phyloP scores from a whole-genome alignment of 2,329 filamentous ascomycete species.

The Trichoderma sp. region DNA sequence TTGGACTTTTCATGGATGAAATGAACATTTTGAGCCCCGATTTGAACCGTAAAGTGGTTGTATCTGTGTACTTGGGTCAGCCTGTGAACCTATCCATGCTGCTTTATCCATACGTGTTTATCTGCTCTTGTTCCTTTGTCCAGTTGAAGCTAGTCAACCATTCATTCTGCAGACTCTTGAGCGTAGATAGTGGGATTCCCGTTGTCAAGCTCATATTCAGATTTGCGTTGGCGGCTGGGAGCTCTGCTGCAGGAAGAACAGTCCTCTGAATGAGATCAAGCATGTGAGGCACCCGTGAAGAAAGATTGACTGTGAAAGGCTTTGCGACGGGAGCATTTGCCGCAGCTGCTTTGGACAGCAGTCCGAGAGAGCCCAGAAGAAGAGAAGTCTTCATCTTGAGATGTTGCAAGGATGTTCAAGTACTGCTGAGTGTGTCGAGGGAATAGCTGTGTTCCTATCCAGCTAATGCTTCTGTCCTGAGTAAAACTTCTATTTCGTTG shows the following conservation, averaged over 20 bases:
- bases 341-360: background rate
- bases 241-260: background rate
- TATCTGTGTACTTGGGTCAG: background rate
- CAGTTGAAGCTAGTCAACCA: constrained; percentile 26
- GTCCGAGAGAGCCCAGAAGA: background rate
- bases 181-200: constrained; percentile 20
- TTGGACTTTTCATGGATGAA: constrained; percentile 21
- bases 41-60: constrained; percentile 22
- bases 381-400: background rate
- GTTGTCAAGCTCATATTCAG: constrained; percentile 1
- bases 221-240: background rate
- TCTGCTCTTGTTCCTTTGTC: constrained; percentile 21
- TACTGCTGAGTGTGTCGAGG: background rate
- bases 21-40: constrained; percentile 24
- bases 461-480: background rate
- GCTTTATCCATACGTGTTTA: constrained; percentile 22
- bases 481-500: background rate
- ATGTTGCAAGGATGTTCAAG: background rate
- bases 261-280: constrained; percentile 25
- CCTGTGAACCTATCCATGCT: no score
- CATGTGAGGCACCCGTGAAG: constrained; percentile 25
- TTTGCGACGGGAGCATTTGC: background rate
- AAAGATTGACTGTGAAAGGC: background rate
- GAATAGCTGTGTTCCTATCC: background rate
- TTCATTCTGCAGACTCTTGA: constrained; percentile 21